Percentiles rank a stretch among this genome's conserved stretches.
Conservation (phyloP, 2,329 filamentous ascomycete species). For the Lecanicillium sp. region DNA sequence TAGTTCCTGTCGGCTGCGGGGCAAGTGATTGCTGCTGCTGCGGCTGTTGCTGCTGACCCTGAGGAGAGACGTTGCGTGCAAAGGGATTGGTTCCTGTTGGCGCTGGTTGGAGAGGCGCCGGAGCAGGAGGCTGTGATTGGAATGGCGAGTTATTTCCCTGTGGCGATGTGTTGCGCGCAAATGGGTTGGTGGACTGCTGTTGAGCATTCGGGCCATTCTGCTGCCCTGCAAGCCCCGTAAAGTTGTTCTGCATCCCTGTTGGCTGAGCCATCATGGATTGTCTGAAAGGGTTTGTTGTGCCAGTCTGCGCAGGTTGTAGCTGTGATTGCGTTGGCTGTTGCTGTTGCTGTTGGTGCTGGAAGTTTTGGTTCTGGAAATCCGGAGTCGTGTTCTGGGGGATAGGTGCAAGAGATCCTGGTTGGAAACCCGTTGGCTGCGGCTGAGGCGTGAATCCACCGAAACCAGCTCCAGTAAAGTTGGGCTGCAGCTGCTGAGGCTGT, state of each 20-base stretch:
- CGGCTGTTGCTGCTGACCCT: conserved; percentile 19
- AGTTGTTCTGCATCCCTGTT: conserved; percentile 33
- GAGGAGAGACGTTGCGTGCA: conserved; percentile 32
- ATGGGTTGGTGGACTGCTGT: conserved; percentile 76
- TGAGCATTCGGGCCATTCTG: conserved; percentile 29
- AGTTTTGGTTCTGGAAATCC: conserved; percentile 33
- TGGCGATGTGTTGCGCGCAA: conserved; percentile 52
- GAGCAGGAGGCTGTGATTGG: conserved; percentile 25
- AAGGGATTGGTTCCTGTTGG: conserved; percentile 54
- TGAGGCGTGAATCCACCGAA: conserved; percentile 78
- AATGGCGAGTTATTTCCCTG: conserved; percentile 30
- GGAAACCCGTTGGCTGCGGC: conserved; percentile 32
- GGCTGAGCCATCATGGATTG: conserved; percentile 70
- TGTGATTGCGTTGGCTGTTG: conserved; percentile 15
- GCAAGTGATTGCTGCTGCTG: conserved; percentile 46
- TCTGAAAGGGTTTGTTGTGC: conserved; percentile 83
- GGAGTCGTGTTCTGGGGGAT: conserved; percentile 51
- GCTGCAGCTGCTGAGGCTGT: conserved; percentile 34
- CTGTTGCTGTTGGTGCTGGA: conserved; percentile 12
- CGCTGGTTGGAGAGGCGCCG: conserved; percentile 36
- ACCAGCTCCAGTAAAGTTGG: conserved; percentile 58
- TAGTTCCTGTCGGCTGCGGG: conserved; percentile 76
- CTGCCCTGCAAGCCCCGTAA: conserved; percentile 16
- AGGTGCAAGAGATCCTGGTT: conserved; percentile 41
- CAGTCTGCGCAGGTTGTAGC: conserved; percentile 15